These are phyloP conservation scores for Trichoderma guizhouense DNA, from an alignment of 2,329 filamentous ascomycete genomes.

Conservation along the genomic window DNA sequence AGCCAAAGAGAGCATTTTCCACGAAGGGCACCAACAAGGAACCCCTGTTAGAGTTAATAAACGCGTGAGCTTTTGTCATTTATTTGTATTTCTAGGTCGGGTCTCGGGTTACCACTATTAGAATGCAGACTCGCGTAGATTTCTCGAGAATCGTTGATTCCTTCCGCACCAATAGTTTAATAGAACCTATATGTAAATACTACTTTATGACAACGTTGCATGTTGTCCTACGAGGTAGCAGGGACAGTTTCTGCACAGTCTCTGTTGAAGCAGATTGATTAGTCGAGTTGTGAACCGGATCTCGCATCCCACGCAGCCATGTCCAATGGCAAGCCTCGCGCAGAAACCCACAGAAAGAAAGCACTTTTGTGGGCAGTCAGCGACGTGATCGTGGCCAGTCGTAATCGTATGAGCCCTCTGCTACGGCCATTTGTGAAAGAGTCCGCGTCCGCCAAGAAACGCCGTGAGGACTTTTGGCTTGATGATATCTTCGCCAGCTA, in stretches of 20 bases:
- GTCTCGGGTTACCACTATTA: background rate
- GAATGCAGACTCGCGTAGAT: background rate
- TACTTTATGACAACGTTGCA: background rate
- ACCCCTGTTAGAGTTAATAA: background rate
- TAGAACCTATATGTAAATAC: background rate
- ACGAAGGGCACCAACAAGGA: background rate
- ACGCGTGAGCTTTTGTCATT: background rate
- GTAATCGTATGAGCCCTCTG: background rate
- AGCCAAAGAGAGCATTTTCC: background rate
- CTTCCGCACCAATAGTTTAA: background rate
- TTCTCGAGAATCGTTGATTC: background rate
- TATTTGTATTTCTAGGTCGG: background rate
- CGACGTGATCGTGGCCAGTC: background rate
- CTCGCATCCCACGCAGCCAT: background rate
- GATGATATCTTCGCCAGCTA: background rate
- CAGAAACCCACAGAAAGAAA: background rate
- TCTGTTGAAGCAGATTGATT: background rate
- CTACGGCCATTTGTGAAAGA: background rate
- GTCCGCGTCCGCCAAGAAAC: background rate
- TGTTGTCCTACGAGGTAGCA: too few species aligned
- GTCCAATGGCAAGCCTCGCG: background rate
- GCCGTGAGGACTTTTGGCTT: background rate
- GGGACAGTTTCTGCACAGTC: background rate
- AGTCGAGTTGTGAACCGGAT: background rate
- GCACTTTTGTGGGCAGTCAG: background rate